phyloP scores from a whole-genome alignment of 140 eudicot genomes.

The Erigeron philadelphicus region DNA sequence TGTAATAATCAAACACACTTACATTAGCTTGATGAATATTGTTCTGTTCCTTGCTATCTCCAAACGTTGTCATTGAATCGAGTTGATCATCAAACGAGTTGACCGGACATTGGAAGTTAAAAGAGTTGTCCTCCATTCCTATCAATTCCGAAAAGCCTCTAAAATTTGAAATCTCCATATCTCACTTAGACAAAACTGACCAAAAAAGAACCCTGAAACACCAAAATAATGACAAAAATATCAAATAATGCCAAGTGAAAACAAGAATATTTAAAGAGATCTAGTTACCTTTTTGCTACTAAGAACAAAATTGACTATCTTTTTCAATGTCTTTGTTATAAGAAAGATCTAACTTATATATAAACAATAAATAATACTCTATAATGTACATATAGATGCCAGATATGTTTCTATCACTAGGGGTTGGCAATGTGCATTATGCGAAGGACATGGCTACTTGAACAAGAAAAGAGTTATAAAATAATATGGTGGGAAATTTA shows the following conservation, averaged over 20 bases:
- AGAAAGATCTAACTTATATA: slow-evolving; percentile 27
- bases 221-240: slow-evolving; percentile 17
- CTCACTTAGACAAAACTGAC: slow-evolving; percentile 9
- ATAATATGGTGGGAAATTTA: slow-evolving; percentile 13
- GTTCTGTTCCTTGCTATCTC: slow-evolving; percentile 27
- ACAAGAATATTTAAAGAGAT: slow-evolving; percentile 1
- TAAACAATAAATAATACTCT: neutral
- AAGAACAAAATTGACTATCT: slow-evolving; percentile 18
- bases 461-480: slow-evolving; percentile 9
- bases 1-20: slow-evolving; percentile 33
- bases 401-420: slow-evolving; percentile 18
- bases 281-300: slow-evolving; percentile 25
- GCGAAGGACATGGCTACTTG: slow-evolving; percentile 24
- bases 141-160: slow-evolving; percentile 47
- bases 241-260: slow-evolving; percentile 12
- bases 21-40: slow-evolving; percentile 5
- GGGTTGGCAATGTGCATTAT: slow-evolving; percentile 56
- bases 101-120: slow-evolving; percentile 45
- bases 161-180: slow-evolving; percentile 52
- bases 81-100: slow-evolving; percentile 49
- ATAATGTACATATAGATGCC: neutral
- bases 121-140: slow-evolving; percentile 53
- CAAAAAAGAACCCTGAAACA: slow-evolving; percentile 22
- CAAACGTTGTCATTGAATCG: slow-evolving; percentile 27
- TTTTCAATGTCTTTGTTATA: slow-evolving; percentile 11